phyloP scores from a whole-genome alignment of 1,284 basidiomycete species.

The Fomes fomentarius region DNA sequence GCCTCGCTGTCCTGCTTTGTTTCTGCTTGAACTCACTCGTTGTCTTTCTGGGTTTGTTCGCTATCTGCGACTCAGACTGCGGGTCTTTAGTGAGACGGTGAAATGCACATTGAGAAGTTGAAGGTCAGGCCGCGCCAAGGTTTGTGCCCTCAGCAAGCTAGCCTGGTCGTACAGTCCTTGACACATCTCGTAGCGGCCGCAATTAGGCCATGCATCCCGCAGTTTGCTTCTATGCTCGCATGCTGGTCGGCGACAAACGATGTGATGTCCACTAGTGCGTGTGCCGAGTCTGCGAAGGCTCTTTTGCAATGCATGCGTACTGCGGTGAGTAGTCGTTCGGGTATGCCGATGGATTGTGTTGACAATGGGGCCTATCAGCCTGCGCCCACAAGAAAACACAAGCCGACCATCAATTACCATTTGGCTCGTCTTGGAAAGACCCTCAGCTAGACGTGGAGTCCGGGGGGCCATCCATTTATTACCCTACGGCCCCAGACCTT shows the following conservation, averaged over 20 bases:
- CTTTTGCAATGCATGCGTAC: slow-evolving; percentile 89
- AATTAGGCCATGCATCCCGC: slow-evolving; percentile 51
- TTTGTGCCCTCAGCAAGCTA: slow-evolving; percentile 33
- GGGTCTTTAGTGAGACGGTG: slow-evolving; percentile 25
- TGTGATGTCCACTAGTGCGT: slow-evolving; percentile 61
- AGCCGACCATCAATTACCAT: slow-evolving; percentile 84
- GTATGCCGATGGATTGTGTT: not conserved
- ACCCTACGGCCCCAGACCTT: slow-evolving; percentile 10
- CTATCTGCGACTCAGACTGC: too few relatives aligned
- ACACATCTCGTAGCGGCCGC: slow-evolving; percentile 10
- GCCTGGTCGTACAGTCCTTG: not conserved
- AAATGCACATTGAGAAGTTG: slow-evolving; percentile 76
- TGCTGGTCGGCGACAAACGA: slow-evolving; percentile 91
- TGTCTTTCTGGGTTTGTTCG: too few relatives aligned
- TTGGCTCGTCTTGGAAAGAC: slow-evolving; percentile 76
- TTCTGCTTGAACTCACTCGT: too few relatives aligned
- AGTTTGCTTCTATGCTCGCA: slow-evolving; percentile 83
- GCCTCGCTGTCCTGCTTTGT: too few relatives aligned
- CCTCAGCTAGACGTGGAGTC: slow-evolving; percentile 51
- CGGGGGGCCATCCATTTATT: not conserved
- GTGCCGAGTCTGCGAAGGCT: slow-evolving; percentile 66
- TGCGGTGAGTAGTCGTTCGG: slow-evolving; percentile 58
- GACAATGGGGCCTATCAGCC: slow-evolving; percentile 46
- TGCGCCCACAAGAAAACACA: slow-evolving; percentile 61
- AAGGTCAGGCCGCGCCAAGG: slow-evolving; percentile 82